A percentile compares a stretch with the other conserved stretches of the same genome.
Evolutionary conservation across 2,329 filamentous ascomycete species (phyloP).

Genomic region (Penicillium crustosum): DNA sequence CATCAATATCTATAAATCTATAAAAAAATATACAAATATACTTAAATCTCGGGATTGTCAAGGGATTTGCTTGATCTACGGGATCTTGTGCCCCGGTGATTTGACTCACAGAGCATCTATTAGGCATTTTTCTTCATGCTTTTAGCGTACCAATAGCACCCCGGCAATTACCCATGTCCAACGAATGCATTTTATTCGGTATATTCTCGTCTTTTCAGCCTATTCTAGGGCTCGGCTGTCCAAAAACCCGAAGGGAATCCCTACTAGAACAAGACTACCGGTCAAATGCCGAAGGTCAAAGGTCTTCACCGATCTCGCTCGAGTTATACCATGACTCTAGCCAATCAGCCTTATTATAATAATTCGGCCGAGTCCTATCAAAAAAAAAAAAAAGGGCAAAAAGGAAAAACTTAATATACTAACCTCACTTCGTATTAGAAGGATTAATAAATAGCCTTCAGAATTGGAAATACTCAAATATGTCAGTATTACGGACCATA

Average conservation of each 20-base stretch:
- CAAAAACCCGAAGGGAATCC: not conserved
- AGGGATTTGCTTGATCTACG: not conserved
- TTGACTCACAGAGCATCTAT: not conserved
- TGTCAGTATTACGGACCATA: not conserved
- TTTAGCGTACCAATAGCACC: slow-evolving; percentile 10
- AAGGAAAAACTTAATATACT: not conserved
- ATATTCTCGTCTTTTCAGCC: not conserved
- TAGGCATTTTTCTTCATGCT: not conserved
- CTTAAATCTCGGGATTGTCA: not conserved
- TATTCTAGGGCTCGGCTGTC: not conserved
- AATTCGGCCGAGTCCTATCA: slow-evolving; percentile 3
- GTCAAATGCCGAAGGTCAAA: slow-evolving; percentile 7
- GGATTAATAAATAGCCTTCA: not conserved
- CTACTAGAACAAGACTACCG: slow-evolving; percentile 2
- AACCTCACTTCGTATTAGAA: not conserved
- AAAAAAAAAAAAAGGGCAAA: not conserved
- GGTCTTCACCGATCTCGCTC: slow-evolving; percentile 5
- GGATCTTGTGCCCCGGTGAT: not conserved
- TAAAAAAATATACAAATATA: not conserved
- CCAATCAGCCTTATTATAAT: not conserved
- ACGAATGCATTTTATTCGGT: not conserved
- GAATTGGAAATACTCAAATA: not conserved
- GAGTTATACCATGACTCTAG: not conserved
- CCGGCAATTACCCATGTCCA: slow-evolving; percentile 5
- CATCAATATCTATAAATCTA: not conserved